Conservation (phyloP, 177 flowering plant species). For the Vitis hybrid region DNA sequence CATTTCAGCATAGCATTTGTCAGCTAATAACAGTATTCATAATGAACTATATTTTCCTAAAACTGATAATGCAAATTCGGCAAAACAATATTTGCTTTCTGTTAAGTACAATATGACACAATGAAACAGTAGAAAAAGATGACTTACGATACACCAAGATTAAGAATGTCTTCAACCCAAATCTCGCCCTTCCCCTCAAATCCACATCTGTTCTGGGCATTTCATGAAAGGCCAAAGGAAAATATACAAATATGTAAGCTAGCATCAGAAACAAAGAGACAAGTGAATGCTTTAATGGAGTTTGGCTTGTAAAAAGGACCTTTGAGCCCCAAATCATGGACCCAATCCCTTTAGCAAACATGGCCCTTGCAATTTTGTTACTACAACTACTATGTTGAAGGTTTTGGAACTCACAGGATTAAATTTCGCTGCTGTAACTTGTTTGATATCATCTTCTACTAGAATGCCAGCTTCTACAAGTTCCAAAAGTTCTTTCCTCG, state of each 20-base stretch:
- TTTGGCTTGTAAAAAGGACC: too few species aligned
- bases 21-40: too few species aligned
- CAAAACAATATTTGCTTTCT: background rate
- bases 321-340: background rate
- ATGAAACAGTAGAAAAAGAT: background rate
- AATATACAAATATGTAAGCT: background rate
- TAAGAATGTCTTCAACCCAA: conserved; percentile 94
- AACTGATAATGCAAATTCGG: too few species aligned
- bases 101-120: background rate
- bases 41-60: too few species aligned
- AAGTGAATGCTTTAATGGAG: too few species aligned
- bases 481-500: conserved; percentile 88
- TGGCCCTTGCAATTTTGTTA: too few species aligned
- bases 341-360: too few species aligned
- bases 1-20: too few species aligned
- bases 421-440: conserved; percentile 57
- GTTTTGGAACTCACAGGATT: conserved; percentile 72
- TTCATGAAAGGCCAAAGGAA: conserved; percentile 3
- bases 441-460: conserved; percentile 67
- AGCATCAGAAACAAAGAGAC: background rate
- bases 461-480: conserved; percentile 81
- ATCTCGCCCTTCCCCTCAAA: conserved; percentile 89
- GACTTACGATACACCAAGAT: conserved; percentile 95
- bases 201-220: conserved; percentile 88
- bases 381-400: background rate